Percentiles rank a stretch among this genome's conserved stretches.
These are phyloP conservation scores for Penicillium sp. DNA, from an alignment of 2,329 filamentous ascomycete genomes.

Conservation along the genomic window DNA sequence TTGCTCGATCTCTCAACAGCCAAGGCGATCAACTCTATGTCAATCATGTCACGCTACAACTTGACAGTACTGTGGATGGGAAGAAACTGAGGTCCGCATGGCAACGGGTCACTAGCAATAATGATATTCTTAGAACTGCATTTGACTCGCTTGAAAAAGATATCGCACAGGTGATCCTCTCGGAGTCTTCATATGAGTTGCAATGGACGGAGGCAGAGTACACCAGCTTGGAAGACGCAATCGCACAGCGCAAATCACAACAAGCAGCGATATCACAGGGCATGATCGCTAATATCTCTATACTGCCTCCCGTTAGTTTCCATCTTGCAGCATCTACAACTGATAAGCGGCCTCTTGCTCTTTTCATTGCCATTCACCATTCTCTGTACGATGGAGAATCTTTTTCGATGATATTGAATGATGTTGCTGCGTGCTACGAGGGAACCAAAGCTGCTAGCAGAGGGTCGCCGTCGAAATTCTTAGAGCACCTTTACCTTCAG, in stretches of 20 bases:
- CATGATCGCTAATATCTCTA: conserved; percentile 34
- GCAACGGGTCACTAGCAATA: conserved; percentile 32
- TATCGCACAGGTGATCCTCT: conserved; percentile 43
- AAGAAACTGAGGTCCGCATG: conserved; percentile 34
- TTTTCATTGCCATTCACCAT: conserved; percentile 44
- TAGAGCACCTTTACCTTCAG: conserved; percentile 34
- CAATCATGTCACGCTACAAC: conserved; percentile 44
- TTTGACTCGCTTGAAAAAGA: conserved; percentile 43
- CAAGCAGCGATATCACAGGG: conserved; percentile 26
- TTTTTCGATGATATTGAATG: conserved; percentile 39
- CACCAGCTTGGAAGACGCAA: conserved; percentile 20
- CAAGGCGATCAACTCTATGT: conserved; percentile 41
- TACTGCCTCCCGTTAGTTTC: conserved; percentile 35
- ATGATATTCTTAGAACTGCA: conserved; percentile 46
- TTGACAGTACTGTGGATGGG: conserved; percentile 35
- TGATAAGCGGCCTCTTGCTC: conserved; percentile 21
- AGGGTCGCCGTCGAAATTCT: conserved; percentile 29
- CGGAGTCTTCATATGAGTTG: conserved; percentile 17
- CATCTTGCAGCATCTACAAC: conserved; percentile 23
- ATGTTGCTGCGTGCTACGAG: conserved; percentile 36
- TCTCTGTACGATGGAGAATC: conserved; percentile 44
- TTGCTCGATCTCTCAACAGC: conserved; percentile 44
- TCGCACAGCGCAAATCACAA: conserved; percentile 13
- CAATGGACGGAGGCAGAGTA: conserved; percentile 30
- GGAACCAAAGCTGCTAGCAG: conserved; percentile 18